Evolutionary conservation across 352 stramenopile genomes (phyloP), one percentile per base, ranked within the genome.

Genomic region (Phytophthora ramorum): DNA sequence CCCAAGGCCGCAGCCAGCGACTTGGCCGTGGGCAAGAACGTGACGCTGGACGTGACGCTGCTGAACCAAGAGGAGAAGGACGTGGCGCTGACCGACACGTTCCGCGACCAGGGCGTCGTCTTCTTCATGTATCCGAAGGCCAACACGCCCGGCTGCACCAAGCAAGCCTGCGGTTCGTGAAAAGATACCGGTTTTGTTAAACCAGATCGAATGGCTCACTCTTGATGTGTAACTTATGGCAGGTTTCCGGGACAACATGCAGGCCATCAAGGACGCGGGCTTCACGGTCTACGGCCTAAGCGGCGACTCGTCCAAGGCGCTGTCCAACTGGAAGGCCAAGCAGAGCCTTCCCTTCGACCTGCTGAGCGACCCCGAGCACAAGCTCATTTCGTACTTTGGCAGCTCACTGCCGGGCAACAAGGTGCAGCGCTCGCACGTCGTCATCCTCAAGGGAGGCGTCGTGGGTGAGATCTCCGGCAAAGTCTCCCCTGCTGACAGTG

Each of bases 71-170:
- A 93, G 24, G 81, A 71, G 26, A 69, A 80, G 44, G 60, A 81
- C 8, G 76, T 96, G 35, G 60, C 40, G 22, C 77, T 95, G 34
- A 57, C 65, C n/a, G 81, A 92, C 58, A 77, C 89, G 34, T 92
- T 85, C 69, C 89, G 90, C 60, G 82, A 91, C 22, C 71, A 84
- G 12, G 87, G 87, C 43, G 86, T 93, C 34, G 83, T 96, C 45
- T 90, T 96, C 75, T 96, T 96, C 73, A 95, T 96, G 87, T 96
- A 93, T 56, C 89, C 89, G 7, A 75, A 69, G n/a, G 89, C 89
- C 28, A 95, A 95, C 66, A 96, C 89, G 12, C 87, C 87, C 1
- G 89, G 89, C 8, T 96, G 89, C 72, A 96, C 87, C 58, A 96
- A 94, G 64, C 89, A 96, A 60, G 89, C 89, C 12, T 96, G 89